These are phyloP conservation scores for Termitomyces sp. DNA, from an alignment of 768 basidiomycete species.

Conservation along the genomic window DNA sequence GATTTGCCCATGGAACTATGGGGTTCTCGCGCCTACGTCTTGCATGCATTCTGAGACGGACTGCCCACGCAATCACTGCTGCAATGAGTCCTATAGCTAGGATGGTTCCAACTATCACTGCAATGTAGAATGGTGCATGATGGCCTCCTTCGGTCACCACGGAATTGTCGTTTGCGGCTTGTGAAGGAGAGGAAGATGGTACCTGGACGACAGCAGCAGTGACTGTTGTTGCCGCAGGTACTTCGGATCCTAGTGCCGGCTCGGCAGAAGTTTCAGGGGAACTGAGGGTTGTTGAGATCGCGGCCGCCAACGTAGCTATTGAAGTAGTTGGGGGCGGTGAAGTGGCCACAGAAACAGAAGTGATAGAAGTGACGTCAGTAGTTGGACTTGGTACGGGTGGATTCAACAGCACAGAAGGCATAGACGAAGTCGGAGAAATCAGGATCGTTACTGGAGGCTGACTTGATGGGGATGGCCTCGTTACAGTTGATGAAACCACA, in stretches of 20 bases:
- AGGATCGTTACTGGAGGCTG: slow-evolving; percentile 2
- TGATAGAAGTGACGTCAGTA: neutral
- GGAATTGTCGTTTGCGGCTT: neutral
- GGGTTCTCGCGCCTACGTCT: slow-evolving; percentile 29
- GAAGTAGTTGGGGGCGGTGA: neutral
- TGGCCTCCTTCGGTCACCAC: slow-evolving; percentile 13
- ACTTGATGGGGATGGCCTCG: neutral
- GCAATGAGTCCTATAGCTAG: slow-evolving; percentile 38
- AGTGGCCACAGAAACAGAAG: neutral
- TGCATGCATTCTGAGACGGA: slow-evolving; percentile 35
- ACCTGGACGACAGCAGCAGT: slow-evolving; percentile 1
- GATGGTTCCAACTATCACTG: slow-evolving; percentile 43
- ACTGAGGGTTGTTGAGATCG: neutral
- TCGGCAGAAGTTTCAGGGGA: neutral
- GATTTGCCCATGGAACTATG: slow-evolving; percentile 31
- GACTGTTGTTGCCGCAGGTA: slow-evolving; percentile 1
- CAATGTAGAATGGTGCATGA: slow-evolving; percentile 42
- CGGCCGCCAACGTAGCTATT: neutral
- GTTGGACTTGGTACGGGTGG: neutral
- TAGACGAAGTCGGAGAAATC: slow-evolving; percentile 3
- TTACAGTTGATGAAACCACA: neutral
- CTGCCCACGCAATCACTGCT: slow-evolving; percentile 43
- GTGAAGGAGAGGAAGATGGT: slow-evolving; percentile 6
- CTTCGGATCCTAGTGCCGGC: neutral
- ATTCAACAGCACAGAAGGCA: neutral